Evolutionary conservation across 805 yeast species (phyloP).

Genomic region (Phaffomyces antillensis): DNA sequence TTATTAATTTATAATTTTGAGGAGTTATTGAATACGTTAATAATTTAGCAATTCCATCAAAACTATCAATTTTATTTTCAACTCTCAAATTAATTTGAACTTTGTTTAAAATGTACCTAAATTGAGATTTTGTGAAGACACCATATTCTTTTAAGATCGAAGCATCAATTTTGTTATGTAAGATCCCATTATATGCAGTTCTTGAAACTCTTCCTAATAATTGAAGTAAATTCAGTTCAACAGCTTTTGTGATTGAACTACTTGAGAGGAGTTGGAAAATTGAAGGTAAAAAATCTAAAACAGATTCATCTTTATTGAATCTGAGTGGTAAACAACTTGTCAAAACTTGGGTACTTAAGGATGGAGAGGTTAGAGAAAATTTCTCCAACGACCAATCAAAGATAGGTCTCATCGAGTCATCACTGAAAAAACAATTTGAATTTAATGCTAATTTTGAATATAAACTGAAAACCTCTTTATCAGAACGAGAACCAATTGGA

Average conservation of each 20-base stretch:
- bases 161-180: slow-evolving; percentile 25
- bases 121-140: slow-evolving; percentile 54
- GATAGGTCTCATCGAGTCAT: slow-evolving; percentile 37
- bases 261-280: slow-evolving; percentile 69
- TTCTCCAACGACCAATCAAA: slow-evolving; percentile 45
- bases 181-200: slow-evolving; percentile 32
- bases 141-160: slow-evolving; percentile 46
- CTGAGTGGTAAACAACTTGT: slow-evolving; percentile 45
- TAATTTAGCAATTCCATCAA: slow-evolving; percentile 38
- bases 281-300: slow-evolving; percentile 54
- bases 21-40: slow-evolving; percentile 62
- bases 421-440: slow-evolving; percentile 49
- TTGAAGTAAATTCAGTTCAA: slow-evolving; percentile 60
- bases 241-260: slow-evolving; percentile 37
- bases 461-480: slow-evolving; percentile 41
- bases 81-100: slow-evolving; percentile 34
- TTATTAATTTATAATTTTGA: slow-evolving; percentile 33
- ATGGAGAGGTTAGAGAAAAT: slow-evolving; percentile 43
- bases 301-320: slow-evolving; percentile 29
- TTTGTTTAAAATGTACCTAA: slow-evolving; percentile 51
- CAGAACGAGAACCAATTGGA: slow-evolving; percentile 25
- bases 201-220: slow-evolving; percentile 56
- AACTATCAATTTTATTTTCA: slow-evolving; percentile 27
- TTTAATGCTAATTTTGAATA: slow-evolving; percentile 45
- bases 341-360: slow-evolving; percentile 40